Evolutionary conservation across 1,284 basidiomycete species (phyloP).

Genomic region (Ganoderma sp.): DNA sequence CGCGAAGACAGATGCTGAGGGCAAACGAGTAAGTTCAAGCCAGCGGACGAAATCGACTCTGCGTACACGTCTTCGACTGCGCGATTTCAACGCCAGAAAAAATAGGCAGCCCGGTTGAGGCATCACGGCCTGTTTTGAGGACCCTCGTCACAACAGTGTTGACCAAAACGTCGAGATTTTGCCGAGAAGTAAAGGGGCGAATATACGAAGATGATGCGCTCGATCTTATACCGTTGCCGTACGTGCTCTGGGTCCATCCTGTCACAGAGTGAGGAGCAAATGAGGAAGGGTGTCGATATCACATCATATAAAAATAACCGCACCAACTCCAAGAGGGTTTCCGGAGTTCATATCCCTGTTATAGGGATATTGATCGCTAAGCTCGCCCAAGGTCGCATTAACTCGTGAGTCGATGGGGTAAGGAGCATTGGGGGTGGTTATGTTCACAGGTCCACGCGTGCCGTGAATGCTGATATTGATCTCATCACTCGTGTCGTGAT

Average conservation of each 20-base stretch:
- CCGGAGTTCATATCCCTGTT: conserved; percentile 49
- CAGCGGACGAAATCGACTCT: neutral
- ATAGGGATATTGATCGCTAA: conserved; percentile 44
- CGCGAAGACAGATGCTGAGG: neutral
- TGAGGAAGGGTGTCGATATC: neutral
- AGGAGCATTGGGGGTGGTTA: conserved; percentile 44
- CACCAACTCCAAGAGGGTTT: conserved; percentile 46
- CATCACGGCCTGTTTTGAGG: conserved; percentile 34
- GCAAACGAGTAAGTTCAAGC: neutral
- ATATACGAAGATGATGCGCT: conserved; percentile 43
- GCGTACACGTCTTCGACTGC: conserved; percentile 31
- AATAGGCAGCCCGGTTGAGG: conserved; percentile 26
- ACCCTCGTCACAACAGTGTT: conserved; percentile 49
- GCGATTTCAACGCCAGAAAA: conserved; percentile 45
- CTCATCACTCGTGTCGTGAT: conserved; percentile 26
- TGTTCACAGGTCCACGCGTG: conserved; percentile 38
- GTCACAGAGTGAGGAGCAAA: neutral
- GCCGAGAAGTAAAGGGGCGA: conserved; percentile 38
- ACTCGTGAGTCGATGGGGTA: conserved; percentile 42
- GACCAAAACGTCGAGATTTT: conserved; percentile 51
- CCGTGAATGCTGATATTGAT: conserved; percentile 31
- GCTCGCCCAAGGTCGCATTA: conserved; percentile 41
- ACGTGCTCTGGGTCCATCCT: conserved; percentile 43
- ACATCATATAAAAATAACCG: conserved; percentile 18
- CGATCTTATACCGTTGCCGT: conserved; percentile 39